Conservation (phyloP, 345 rosid species). For the Sisymbrium altissimum region DNA sequence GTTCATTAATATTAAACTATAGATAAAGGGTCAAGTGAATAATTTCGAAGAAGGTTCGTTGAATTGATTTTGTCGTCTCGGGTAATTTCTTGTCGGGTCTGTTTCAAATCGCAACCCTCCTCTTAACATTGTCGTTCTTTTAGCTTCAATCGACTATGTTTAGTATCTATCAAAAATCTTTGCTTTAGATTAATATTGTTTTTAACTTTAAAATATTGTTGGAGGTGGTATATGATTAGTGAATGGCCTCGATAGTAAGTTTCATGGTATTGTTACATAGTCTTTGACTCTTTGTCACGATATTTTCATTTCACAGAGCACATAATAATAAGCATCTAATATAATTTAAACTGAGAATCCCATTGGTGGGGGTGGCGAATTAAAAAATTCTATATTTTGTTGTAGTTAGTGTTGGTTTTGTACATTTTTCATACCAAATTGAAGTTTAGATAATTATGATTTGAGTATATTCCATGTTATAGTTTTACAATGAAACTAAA, state of each 20-base stretch:
- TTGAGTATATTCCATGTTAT: not conserved
- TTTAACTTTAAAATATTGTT: not conserved
- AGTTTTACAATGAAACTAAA: not conserved
- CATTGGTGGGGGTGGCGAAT: not conserved
- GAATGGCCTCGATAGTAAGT: not conserved
- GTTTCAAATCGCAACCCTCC: not conserved
- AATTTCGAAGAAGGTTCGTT: constrained; percentile 24
- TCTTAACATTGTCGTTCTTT: constrained; percentile 16
- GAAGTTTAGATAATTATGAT: not conserved
- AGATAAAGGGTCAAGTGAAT: not conserved
- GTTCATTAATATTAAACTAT: not conserved
- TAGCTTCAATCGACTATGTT: constrained; percentile 2
- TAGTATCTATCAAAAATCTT: constrained; percentile 2
- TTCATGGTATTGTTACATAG: not conserved
- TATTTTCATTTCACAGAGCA: not conserved
- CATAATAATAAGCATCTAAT: not conserved
- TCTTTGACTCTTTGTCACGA: constrained; percentile 2
- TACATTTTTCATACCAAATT: not conserved
- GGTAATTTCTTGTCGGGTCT: constrained; percentile 26
- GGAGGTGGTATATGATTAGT: not conserved
- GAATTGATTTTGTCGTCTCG: not conserved
- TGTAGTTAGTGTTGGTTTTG: not conserved
- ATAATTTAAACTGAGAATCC: not conserved
- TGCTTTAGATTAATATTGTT: not conserved
- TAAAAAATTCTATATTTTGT: not conserved